Evolutionary conservation across 2,329 filamentous ascomycete genomes (phyloP).

Genomic region (Chaetomium sp.): DNA sequence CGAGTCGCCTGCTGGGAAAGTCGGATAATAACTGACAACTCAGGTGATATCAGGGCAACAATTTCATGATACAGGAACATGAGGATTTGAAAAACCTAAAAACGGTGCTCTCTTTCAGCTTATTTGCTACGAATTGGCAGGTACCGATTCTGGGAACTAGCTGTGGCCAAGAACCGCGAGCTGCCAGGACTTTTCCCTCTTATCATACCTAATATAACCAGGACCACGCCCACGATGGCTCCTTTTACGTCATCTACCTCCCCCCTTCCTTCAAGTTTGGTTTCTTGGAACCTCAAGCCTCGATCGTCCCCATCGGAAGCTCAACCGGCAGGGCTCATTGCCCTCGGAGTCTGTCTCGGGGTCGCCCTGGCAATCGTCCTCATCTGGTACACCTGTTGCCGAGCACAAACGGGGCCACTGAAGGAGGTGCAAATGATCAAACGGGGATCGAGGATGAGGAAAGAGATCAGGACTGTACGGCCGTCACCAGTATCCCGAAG

Average conservation of each 20-base stretch:
- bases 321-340: conserved; percentile 1
- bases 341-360: conserved; percentile 7
- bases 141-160: background rate
- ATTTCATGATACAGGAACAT: background rate
- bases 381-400: conserved; percentile 5
- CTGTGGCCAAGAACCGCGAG: background rate
- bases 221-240: background rate
- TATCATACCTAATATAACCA: background rate
- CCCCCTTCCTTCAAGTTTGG: no score
- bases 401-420: conserved; percentile 2
- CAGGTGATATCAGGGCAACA: background rate
- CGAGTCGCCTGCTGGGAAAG: background rate
- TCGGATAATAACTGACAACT: background rate
- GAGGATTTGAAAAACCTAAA: background rate
- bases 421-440: conserved; percentile 4
- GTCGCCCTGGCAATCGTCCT: background rate
- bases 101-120: background rate
- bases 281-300: background rate
- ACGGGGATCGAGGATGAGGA: background rate
- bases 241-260: background rate
- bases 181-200: background rate
- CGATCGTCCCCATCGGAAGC: background rate
- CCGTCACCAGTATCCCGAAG: background rate
- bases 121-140: background rate
- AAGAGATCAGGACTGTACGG: background rate